Evolutionary conservation across 441 rosid genomes (phyloP), one percentile per base, ranked within the genome.

Genomic region (Metrosideros polymorpha): DNA sequence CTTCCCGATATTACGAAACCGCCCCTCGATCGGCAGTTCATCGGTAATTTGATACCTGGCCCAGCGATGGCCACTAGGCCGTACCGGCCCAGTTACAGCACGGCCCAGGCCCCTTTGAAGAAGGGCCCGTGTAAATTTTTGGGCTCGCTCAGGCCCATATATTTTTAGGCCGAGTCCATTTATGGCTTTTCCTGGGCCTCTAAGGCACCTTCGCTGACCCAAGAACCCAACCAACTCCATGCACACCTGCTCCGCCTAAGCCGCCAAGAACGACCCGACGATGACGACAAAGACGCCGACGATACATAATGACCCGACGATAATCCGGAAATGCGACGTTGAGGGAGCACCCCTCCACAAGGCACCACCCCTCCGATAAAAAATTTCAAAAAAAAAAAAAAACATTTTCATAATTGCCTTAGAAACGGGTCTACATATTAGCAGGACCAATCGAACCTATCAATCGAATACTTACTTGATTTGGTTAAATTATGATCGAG

Each of bases 351-450:
- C 52, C 52, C 52, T 50, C 52, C 52, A 1, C n/a, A n/a, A n/a
- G n/a, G n/a, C n/a, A n/a, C n/a, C n/a, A n/a, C n/a, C n/a, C n/a
- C n/a, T n/a, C n/a, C n/a, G n/a, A n/a, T n/a, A n/a, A n/a, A n/a
- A n/a, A n/a, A n/a, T n/a, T n/a, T n/a, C n/a, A 8, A 0, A 0
- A 52, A 6, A 8, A 22, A 9, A 8, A 9, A 22, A 7, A 1
- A 9, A 54, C 27, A 8, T 3, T 4, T 53, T 27, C 12, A 53
- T 7, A 53, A 29, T 15, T 59, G 39, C 22, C 71, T 15, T 3
- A 59, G 19, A 29, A 59, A 30, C 42, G 9, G 4, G 42, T 30
- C 3, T 18, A 12, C 8, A 32, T 18, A 63, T 35, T 18, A 32
- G 35, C 39, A 18, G 0, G 42, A 63, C 24, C 43, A 63, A 4